Evolutionary conservation across 305 asterid genomes (phyloP), one percentile per base, ranked within the genome.

Genomic region (Rubia balearica): DNA sequence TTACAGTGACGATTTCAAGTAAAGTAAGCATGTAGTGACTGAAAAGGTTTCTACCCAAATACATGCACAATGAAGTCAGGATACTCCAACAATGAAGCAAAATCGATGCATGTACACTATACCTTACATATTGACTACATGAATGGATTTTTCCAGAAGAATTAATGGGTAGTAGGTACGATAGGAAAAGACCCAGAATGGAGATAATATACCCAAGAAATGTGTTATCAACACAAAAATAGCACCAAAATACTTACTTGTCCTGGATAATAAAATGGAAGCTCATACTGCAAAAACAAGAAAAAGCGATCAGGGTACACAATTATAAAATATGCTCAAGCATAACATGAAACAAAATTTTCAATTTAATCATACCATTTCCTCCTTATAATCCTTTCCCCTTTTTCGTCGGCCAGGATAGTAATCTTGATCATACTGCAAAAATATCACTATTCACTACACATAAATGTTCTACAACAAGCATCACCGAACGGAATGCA

Each of bases 341-440:
- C 24, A 40, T 70, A 45, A 13, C 41, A 3, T 56, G 41, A 66
- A 72, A 70, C 30, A 64, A 43, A 21, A 19, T 42, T 46, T 65
- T 67, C 63, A 53, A 46, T 30, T 76, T 67, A 30, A 64, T 57
- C 80, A 65, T 82, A 93, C 97, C 98, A 93, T 91, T 74, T 85
- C 97, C 83, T 89, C 89, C 70, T 86, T 74, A 79, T 89, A 93
- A 76, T 93, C 96, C 84, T 93, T 86, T 80, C 98, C 98, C 78
- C 97, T 83, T 82, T 93, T 93, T 79, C 98, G 85, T 83, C 98
- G 82, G 56, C 98, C 97, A 76, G 97, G 97, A 77, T 91, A 90
- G 85, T 89, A 88, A 83, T 93, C 98, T 78, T 93, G 98, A 70
- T 93, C 98, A 51, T 82, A 70, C 98, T 93, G 92, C 82, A 81